phyloP scores from a whole-genome alignment of 2,329 filamentous ascomycete genomes.

The Coniochaeta pulveracea region DNA sequence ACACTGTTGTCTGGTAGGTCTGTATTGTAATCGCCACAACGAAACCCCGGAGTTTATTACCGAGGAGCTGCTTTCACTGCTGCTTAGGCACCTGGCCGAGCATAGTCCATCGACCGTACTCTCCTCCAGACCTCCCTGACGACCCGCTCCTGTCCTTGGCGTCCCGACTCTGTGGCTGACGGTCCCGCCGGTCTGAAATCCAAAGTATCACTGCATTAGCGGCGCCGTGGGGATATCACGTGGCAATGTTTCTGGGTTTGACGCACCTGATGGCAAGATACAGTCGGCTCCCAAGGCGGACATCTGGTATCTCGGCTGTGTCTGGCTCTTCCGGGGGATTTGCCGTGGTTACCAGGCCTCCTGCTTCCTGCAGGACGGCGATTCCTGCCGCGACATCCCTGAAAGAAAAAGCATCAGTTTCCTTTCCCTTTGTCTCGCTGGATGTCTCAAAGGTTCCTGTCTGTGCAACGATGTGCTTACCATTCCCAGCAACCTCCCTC shows the following conservation, averaged over 20 bases:
- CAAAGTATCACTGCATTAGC: slow-evolving; percentile 15
- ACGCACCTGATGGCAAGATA: slow-evolving; percentile 58
- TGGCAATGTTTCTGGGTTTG: background rate
- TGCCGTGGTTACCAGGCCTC: slow-evolving; percentile 61
- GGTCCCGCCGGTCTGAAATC: slow-evolving; percentile 48
- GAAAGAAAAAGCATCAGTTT: background rate
- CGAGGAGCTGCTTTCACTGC: too few relatives aligned
- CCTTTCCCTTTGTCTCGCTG: slow-evolving; percentile 1
- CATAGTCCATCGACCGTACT: slow-evolving; percentile 55
- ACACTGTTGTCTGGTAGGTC: too few relatives aligned
- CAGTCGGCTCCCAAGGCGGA: slow-evolving; percentile 52
- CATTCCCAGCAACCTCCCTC: slow-evolving; percentile 76
- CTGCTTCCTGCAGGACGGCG: slow-evolving; percentile 61
- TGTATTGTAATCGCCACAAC: too few relatives aligned
- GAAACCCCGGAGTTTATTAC: too few relatives aligned
- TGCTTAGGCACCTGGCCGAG: slow-evolving; percentile 43
- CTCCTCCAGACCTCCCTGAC: slow-evolving; percentile 64
- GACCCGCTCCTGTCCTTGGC: slow-evolving; percentile 57
- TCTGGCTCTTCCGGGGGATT: slow-evolving; percentile 52
- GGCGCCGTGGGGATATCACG: background rate
- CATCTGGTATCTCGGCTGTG: slow-evolving; percentile 45
- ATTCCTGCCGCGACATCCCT: slow-evolving; percentile 69
- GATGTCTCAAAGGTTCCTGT: background rate
- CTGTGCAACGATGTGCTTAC: slow-evolving; percentile 23
- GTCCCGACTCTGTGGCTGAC: slow-evolving; percentile 47